These are phyloP conservation scores for Thuidium tamariscinum DNA, from an alignment of 225 moss, liverwort and hornwort species.

Conservation along the genomic window DNA sequence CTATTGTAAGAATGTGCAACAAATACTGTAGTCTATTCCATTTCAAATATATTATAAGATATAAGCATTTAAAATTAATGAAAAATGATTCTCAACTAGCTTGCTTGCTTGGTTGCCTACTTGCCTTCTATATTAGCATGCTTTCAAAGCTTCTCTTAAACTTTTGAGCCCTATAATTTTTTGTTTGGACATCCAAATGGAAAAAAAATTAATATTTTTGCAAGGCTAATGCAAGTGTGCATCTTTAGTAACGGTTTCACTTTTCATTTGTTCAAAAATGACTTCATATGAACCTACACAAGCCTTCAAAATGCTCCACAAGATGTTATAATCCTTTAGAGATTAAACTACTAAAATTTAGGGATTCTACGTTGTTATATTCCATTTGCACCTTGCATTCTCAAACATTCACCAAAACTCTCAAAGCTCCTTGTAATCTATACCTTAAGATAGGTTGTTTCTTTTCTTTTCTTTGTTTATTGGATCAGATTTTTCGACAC, in stretches of 20 bases:
- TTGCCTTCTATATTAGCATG: background rate
- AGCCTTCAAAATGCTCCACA: background rate
- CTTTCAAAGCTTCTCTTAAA: fast-evolving
- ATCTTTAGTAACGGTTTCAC: background rate
- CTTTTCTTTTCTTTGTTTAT: too few species aligned
- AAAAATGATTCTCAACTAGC: fast-evolving
- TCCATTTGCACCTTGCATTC: fast-evolving
- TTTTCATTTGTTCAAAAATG: background rate
- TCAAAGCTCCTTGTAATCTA: background rate
- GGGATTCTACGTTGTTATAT: background rate
- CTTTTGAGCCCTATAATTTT: background rate
- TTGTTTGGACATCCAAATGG: fast-evolving
- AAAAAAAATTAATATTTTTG: background rate
- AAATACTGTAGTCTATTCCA: fast-evolving
- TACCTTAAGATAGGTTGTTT: too few species aligned
- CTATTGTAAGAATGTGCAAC: background rate
- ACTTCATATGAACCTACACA: background rate
- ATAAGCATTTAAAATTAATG: background rate
- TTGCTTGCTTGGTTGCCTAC: background rate
- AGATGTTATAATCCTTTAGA: background rate
- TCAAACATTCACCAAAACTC: background rate
- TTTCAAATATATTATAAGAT: background rate
- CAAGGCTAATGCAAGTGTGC: background rate
- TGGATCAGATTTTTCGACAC: too few species aligned
- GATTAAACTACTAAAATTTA: background rate